A percentile compares a stretch with the other conserved stretches of the same genome.
Evolutionary conservation across 345 rosid genomes (phyloP).

Genomic region (Fremontodendron californicum): DNA sequence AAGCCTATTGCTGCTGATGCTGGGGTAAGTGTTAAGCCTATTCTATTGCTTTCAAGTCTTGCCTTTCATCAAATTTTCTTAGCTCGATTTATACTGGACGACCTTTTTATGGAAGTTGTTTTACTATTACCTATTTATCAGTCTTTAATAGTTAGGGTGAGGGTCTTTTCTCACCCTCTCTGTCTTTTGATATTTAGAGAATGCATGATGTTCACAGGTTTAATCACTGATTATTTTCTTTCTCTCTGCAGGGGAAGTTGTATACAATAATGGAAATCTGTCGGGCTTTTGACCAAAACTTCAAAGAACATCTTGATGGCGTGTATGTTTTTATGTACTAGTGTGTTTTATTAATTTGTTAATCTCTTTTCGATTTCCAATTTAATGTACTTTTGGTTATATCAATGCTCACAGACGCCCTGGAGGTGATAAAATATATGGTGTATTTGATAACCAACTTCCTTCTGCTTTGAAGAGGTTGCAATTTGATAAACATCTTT

Average conservation of each 20-base stretch:
- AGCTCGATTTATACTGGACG: not conserved
- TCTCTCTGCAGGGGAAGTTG: conserved; percentile 67
- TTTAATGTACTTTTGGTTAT: conserved; percentile 12
- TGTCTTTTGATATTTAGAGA: not conserved
- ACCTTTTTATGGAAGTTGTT: conserved; percentile 4
- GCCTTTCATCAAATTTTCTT: not conserved
- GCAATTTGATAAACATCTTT: conserved; percentile 87
- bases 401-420: conserved; percentile 58
- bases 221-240: not conserved
- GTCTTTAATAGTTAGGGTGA: not conserved
- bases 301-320: conserved; percentile 95
- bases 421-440: conserved; percentile 91
- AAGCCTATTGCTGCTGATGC: conserved; percentile 91
- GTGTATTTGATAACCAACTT: conserved; percentile 81
- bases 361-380: not conserved
- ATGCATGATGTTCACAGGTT: not conserved
- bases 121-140: not conserved
- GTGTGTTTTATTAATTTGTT: not conserved
- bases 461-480: conserved; percentile 90
- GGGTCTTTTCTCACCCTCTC: not conserved
- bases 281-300: conserved; percentile 85
- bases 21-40: conserved; percentile 56
- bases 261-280: conserved; percentile 95
- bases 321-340: conserved; percentile 34
- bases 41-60: conserved; percentile 4